These are phyloP conservation scores for Datisca glomerata DNA, from an alignment of 306 rosid species.

Conservation along the genomic window DNA sequence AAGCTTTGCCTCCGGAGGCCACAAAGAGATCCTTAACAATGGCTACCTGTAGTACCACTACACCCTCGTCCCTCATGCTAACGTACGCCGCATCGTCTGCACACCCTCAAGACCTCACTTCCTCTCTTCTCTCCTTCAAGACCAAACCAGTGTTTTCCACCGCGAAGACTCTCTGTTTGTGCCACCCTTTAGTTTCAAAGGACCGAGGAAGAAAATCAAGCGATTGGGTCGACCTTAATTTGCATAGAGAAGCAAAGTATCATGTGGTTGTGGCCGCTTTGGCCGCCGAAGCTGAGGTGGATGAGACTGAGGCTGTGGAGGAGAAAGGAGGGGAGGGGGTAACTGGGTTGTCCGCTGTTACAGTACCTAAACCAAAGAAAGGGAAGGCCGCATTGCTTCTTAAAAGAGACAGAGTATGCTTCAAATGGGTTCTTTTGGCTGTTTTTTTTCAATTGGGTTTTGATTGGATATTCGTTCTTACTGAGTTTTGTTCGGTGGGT, in stretches of 20 bases:
- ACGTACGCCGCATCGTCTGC: slow-evolving; percentile 37
- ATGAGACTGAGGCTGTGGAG: slow-evolving; percentile 21
- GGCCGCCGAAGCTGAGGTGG: slow-evolving; percentile 45
- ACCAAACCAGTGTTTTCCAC: slow-evolving; percentile 26
- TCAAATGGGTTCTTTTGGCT: neutral
- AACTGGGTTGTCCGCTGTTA: slow-evolving; percentile 11
- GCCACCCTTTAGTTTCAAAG: slow-evolving; percentile 22
- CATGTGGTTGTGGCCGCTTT: slow-evolving; percentile 34
- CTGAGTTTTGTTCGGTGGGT: too few relatives aligned
- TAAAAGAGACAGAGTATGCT: slow-evolving; percentile 77
- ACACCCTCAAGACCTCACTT: slow-evolving; percentile 32
- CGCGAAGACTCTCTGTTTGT: slow-evolving; percentile 20
- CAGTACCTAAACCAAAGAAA: slow-evolving; percentile 50
- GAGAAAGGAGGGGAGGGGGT: slow-evolving; percentile 20
- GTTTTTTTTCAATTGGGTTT: neutral
- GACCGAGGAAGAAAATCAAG: slow-evolving; percentile 9
- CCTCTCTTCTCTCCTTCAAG: slow-evolving; percentile 41
- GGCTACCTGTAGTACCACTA: slow-evolving; percentile 42
- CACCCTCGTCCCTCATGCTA: slow-evolving; percentile 57
- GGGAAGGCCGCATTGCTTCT: slow-evolving; percentile 90
- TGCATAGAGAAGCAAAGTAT: slow-evolving; percentile 10
- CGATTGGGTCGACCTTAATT: slow-evolving; percentile 17
- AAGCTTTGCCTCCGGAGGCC: neutral
- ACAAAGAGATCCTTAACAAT: slow-evolving; percentile 16
- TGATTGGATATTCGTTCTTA: slow-evolving; percentile 4